A percentile compares a stretch with the other conserved stretches of the same genome.
phyloP scores from a whole-genome alignment of 495 filamentous ascomycete species.

The Hypoxylon fragiforme region DNA sequence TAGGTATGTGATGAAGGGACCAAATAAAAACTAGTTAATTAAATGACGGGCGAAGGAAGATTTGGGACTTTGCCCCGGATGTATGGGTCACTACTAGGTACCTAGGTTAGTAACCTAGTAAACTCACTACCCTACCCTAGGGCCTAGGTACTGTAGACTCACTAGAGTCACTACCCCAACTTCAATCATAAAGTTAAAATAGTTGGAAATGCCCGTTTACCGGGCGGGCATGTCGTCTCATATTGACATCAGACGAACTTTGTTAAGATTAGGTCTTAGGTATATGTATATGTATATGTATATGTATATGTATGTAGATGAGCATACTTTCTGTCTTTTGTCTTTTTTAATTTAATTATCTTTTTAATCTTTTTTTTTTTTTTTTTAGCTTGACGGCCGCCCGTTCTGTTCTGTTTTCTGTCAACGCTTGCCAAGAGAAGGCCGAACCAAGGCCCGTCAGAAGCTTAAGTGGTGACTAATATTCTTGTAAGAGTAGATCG shows the following conservation, averaged over 20 bases:
- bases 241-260: conserved; percentile 23
- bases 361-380: no score
- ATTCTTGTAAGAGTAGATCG: neutral
- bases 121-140: no score
- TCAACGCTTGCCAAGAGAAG: conserved; percentile 13
- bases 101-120: no score
- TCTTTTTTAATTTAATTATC: no score
- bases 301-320: no score
- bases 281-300: no score
- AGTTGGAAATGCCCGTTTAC: conserved; percentile 1
- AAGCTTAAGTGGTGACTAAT: conserved; percentile 10
- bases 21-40: neutral
- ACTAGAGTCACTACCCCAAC: conserved; percentile 11
- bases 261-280: no score
- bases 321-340: conserved; percentile 21
- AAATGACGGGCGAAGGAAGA: neutral
- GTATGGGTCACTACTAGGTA: conserved; percentile 5
- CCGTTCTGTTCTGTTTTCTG: no score
- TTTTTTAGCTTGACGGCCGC: no score
- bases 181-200: conserved; percentile 13
- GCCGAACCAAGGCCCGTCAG: conserved; percentile 12
- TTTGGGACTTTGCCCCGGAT: neutral
- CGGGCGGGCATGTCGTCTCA: conserved; percentile 21
- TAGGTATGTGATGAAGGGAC: no score
- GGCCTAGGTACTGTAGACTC: no score